Evolutionary conservation across 768 basidiomycete genomes (phyloP), one percentile per base, ranked within the genome.

Genomic region (Russula ochroleuca): DNA sequence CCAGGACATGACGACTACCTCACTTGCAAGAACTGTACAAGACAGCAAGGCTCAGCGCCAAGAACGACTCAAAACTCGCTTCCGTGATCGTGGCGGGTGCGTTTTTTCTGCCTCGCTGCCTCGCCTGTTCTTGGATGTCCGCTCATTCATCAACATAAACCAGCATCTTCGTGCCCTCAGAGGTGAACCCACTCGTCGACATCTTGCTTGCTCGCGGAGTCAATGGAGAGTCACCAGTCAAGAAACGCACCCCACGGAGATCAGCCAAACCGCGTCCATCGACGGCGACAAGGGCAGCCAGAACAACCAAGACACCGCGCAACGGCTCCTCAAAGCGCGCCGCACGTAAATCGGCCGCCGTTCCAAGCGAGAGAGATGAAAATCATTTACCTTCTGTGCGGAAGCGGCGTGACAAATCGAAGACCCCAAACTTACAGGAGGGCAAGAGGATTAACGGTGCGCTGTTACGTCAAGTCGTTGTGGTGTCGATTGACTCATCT

Each of bases 1-100:
- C 23, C 5, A 25, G 28, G 31, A 35, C 17, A 66, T 64, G 57
- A 37, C 38, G 1, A 33, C 57, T 19, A 13, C 35, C 5, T 21
- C 23, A 54, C 72, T 72, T 0, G 70, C 67, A 33, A 71, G 69
- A 8, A 70, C 79, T 53, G 81, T 83, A 15, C 81, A 85, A 56
- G 85, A 84, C 57, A 89, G 87, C 69, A 78, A 85, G 35, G 79
- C 80, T 0, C 75, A 85, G 53, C 82, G 88, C 49, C 70, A 83
- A 17, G 79, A 86, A 69, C 80, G 86, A 47, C 84, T 84, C 64
- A 83, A 88, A 67, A 78, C 85, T 38, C 78, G 87, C 28, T 85
- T 87, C 72, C 80, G 87, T 58, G 85, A 88, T 73, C 81, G 74
- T 41, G 74, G 74, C n/a, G 74, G 74, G 74, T 75, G 57, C 31